Evolutionary conservation across 2,329 filamentous ascomycete genomes (phyloP), one percentile per base, ranked within the genome.

Genomic region (Volutella citrinella): DNA sequence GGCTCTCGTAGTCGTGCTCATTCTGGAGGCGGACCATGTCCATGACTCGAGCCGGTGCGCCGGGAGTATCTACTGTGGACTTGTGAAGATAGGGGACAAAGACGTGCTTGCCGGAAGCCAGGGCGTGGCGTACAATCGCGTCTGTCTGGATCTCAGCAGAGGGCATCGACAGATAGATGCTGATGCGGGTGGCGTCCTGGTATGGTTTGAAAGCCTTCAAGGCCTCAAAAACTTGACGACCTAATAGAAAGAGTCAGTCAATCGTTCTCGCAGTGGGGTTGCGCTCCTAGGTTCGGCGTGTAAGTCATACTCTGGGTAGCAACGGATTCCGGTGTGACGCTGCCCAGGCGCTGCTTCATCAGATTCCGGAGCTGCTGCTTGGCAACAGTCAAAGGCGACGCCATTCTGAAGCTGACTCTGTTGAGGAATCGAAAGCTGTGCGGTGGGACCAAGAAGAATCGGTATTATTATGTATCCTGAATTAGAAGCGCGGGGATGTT

Each of bases 131-230:
- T 8, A 97, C 87, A 34, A 97, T 87, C 30, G 72, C 69, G 32
- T 82, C 80, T 3, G 93, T 98, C 49, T 89, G 87, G 17, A 95
- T 76, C 65, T 98, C 93, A 16, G 82, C 84, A 9, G 71, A 68
- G 1, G 90, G 89, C 93, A 98, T 98, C 10, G 91, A 93, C 12
- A 98, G 72, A 59, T 95, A 98, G 36, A 98, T 74, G 49, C 87
- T 89, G 53, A 98, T 78, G 33, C 79, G 75, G 40, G 70, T 74
- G 25, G 93, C 90, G 34, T 82, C 70, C 44, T 78, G 68, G 59
- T 95, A 98, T 34, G 88, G 84, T 31, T 77, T 72, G 51, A 90
- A 77, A 10, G 72, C 68, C 27, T 82, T 68, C 22, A 96, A 65
- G 7, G 74, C 68, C 34, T 78, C 72, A 46, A 82, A 82, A 15